Percentiles rank a stretch among this genome's conserved stretches.
Evolutionary conservation across 345 rosid species (phyloP).

Genomic region (Passiflora organensis): DNA sequence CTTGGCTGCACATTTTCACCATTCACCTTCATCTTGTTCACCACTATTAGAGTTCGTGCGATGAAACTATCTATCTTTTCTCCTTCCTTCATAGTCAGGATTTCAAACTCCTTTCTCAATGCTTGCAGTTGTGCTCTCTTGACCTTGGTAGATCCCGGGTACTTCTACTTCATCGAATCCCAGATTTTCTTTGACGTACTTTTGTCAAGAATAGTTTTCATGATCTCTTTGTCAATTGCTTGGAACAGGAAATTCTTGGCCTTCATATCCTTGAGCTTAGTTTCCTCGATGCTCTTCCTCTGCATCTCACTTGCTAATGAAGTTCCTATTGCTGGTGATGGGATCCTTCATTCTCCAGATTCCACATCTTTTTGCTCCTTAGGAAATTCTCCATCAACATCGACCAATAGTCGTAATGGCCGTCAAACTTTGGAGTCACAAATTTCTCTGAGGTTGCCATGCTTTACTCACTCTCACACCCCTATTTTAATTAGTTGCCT

Average conservation of each 20-base stretch:
- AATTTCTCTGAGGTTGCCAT: not conserved
- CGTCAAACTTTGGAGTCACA: conserved; percentile 6
- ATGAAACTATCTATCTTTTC: conserved; percentile 5
- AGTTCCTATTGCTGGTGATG: conserved; percentile 1
- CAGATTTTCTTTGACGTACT: not conserved
- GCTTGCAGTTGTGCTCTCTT: conserved; percentile 6
- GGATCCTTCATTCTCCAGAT: conserved; percentile 5
- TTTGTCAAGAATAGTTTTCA: too few relatives aligned
- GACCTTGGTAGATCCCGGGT: not conserved
- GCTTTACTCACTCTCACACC: not conserved
- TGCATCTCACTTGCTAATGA: conserved; percentile 1
- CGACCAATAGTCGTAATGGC: conserved; percentile 14
- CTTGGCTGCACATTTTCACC: too few relatives aligned
- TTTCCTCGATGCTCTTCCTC: conserved; percentile 1
- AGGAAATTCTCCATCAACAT: too few relatives aligned
- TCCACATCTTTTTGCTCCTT: conserved; percentile 3
- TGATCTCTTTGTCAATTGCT: too few relatives aligned
- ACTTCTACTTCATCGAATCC: conserved; percentile 7
- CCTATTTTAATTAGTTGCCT: not conserved
- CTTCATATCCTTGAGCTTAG: conserved; percentile 5
- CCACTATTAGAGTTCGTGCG: conserved; percentile 8
- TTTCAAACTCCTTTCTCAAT: conserved; percentile 6
- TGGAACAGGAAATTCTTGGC: too few relatives aligned
- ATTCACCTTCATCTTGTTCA: too few relatives aligned
- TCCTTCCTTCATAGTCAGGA: conserved; percentile 11